A percentile compares a stretch with the other conserved stretches of the same genome.
Evolutionary conservation across 306 rosid genomes (phyloP).

Genomic region (Malus fusca): DNA sequence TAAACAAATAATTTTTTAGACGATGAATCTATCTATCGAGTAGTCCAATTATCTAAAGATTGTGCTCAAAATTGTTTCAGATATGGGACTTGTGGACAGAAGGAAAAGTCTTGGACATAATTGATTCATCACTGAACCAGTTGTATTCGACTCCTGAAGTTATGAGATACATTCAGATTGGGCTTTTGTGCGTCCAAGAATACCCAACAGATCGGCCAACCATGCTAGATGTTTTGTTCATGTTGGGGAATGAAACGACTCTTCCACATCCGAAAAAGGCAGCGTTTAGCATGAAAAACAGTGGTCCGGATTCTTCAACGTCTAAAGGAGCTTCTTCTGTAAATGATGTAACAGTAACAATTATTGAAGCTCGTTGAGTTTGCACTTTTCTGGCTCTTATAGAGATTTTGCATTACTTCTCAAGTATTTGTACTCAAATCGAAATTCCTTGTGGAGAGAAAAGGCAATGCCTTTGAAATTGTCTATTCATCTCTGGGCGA

Average conservation of each 20-base stretch:
- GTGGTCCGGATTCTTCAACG: too few relatives aligned
- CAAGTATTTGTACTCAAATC: too few relatives aligned
- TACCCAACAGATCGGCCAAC: slow-evolving; percentile 44
- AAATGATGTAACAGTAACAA: slow-evolving; percentile 23
- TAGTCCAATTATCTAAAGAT: too few relatives aligned
- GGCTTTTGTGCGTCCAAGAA: slow-evolving; percentile 54
- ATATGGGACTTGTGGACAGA: slow-evolving; percentile 43
- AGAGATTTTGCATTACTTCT: too few relatives aligned
- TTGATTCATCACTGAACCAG: slow-evolving; percentile 27
- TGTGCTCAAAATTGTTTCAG: slow-evolving; percentile 10
- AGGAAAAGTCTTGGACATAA: slow-evolving; percentile 18
- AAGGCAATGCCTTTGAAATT: too few relatives aligned
- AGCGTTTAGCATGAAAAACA: too few relatives aligned
- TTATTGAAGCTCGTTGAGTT: slow-evolving; percentile 13
- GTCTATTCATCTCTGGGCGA: too few relatives aligned
- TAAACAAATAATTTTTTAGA: too few relatives aligned
- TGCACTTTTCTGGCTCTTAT: too few relatives aligned
- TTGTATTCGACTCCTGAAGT: slow-evolving; percentile 20
- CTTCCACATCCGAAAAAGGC: slow-evolving; percentile 5
- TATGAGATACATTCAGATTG: slow-evolving; percentile 52
- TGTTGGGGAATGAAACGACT: slow-evolving; percentile 39
- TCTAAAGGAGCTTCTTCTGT: too few relatives aligned
- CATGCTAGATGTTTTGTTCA: slow-evolving; percentile 46
- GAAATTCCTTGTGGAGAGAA: too few relatives aligned
- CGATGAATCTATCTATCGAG: too few relatives aligned